These are phyloP conservation scores for Cercospora sp. DNA, from an alignment of 2,329 filamentous ascomycete species.

Conservation along the genomic window DNA sequence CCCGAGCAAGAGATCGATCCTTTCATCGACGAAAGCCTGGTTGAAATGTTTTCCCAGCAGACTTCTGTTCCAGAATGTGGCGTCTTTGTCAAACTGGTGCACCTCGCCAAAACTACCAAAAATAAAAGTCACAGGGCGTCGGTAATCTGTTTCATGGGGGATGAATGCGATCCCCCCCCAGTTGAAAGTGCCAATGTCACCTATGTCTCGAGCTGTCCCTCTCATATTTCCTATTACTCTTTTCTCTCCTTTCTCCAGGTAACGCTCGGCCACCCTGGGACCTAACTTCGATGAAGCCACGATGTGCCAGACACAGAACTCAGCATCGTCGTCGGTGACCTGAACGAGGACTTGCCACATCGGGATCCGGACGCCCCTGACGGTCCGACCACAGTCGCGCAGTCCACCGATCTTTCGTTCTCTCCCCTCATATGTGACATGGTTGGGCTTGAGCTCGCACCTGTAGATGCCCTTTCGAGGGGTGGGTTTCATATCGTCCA, in stretches of 20 bases:
- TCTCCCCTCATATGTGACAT: not conserved
- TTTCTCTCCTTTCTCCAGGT: not conserved
- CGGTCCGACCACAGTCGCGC: not conserved
- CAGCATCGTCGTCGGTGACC: not conserved
- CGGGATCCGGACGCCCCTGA: not conserved
- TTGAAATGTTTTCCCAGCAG: not conserved
- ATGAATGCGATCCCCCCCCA: not conserved
- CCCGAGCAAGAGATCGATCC: not conserved
- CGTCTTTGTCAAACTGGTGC: not conserved
- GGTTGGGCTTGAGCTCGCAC: not conserved
- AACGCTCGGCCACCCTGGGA: not conserved
- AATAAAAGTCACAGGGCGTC: not conserved
- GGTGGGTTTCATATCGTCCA: not conserved
- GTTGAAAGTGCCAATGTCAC: constrained; percentile 1
- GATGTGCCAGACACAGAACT: not conserved
- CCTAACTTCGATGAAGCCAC: not conserved
- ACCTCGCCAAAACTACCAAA: not conserved
- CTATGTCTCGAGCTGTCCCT: not conserved
- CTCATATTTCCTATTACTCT: not conserved
- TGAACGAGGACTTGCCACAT: constrained; percentile 1
- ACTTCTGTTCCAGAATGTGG: not conserved
- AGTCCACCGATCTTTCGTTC: not conserved
- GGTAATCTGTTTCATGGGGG: not conserved
- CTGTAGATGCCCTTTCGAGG: not conserved
- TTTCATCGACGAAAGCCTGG: not conserved